Base-by-base conservation (phyloP, 805 yeast species). In the Candida succiphila region DNA sequence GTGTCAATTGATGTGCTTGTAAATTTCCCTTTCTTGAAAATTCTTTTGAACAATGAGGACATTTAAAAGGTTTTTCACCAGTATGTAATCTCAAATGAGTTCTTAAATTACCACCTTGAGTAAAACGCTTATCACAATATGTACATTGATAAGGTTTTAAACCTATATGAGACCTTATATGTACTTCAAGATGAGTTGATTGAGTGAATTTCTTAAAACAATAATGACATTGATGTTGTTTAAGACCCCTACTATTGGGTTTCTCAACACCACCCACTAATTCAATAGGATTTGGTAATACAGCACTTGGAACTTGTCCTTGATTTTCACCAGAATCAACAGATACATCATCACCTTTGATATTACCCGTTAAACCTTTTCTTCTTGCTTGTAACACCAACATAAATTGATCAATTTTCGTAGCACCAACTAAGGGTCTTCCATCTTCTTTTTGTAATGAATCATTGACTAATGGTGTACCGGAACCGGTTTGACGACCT, bases 1-100 rank as follows among this genome's bases (percentile, higher is more conserved):
- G 96, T 0, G 94, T 86, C 37, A 84, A 61, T 53, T 68, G 64
- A 57, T 88, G 97, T 3, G 95, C 94, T 18, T 89, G 88, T 44
- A 85, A 67, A 57, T 88, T 88, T 14, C 97, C 97, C 56, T 88
- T 84, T 47, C 95, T 71, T 34, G 94, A 84, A 54, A 88, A 88
- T 23, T 74, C 65, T 39, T 85, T 72, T 17, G 73, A 72, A 56
- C 97, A 88, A 8, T 71, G 58, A 15, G 75, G 77, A 61, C 97
- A 88, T 25, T 69, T 64, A 50, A 79, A 88, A 4, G 96, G 97
- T 51, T 83, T 82, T 48, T 88, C 95, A 19, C 96, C 96, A 0
- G 96, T 86, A 48, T 86, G 96, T 23, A 86, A 63, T 41, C 95
- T 63, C 48, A 76, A 63, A 60, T 87, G 96, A 0, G 96, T 87